Percentiles rank a stretch among this genome's conserved stretches.
phyloP scores from a whole-genome alignment of 306 rosid species.

The Cicer yamashitae region DNA sequence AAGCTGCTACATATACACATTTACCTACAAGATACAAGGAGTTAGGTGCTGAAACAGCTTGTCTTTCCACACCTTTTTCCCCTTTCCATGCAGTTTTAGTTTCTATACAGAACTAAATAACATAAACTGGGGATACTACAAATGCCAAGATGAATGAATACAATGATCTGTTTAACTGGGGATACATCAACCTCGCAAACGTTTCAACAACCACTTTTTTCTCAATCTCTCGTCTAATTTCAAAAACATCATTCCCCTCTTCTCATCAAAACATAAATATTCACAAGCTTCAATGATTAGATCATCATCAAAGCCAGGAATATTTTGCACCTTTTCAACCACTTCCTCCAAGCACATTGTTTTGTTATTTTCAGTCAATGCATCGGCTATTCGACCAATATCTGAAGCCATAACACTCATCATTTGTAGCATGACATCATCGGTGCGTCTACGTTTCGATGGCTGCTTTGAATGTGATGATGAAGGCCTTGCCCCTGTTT shows the following conservation, averaged over 20 bases:
- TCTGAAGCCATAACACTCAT: constrained; percentile 64
- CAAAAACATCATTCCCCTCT: constrained; percentile 61
- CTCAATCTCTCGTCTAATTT: constrained; percentile 58
- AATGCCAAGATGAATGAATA: constrained; percentile 20
- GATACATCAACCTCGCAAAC: constrained; percentile 47
- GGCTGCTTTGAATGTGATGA: constrained; percentile 58
- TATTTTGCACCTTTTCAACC: constrained; percentile 57
- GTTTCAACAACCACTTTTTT: constrained; percentile 62
- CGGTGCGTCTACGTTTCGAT: constrained; percentile 47
- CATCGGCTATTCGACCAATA: constrained; percentile 61
- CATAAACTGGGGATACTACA: constrained; percentile 31
- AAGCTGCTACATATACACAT: neutral
- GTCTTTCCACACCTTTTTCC: constrained; percentile 12
- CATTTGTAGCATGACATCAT: constrained; percentile 56
- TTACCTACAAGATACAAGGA: constrained; percentile 3
- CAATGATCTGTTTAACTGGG: constrained; percentile 30
- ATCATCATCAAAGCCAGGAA: constrained; percentile 63
- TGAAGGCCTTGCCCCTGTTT: constrained; percentile 59
- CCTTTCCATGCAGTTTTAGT: constrained; percentile 5
- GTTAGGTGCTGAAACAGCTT: constrained; percentile 10
- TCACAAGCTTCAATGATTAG: constrained; percentile 66
- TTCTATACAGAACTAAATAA: constrained; percentile 17
- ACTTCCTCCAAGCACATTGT: constrained; percentile 55
- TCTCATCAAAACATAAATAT: constrained; percentile 57
- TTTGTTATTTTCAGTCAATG: constrained; percentile 53